Conservation (phyloP, 176 grass and related monocot genomes). For the Oryza brachyantha region DNA sequence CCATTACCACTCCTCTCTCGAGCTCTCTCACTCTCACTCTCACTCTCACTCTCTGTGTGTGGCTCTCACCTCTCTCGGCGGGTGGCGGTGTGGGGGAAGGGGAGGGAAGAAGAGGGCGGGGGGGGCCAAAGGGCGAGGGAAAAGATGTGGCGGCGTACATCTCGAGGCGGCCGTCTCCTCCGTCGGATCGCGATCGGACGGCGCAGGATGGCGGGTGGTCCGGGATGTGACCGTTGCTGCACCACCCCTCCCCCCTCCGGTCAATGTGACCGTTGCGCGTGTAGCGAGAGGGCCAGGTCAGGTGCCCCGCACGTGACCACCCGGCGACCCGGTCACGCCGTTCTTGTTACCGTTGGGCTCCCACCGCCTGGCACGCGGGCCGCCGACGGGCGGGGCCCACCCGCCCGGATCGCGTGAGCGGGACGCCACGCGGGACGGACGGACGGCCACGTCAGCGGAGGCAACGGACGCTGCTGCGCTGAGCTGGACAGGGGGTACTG, state of each 20-base stretch:
- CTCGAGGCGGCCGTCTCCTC: not conserved
- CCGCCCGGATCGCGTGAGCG: conserved; percentile 23
- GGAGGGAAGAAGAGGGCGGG: conserved; percentile 20
- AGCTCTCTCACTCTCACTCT: not conserved
- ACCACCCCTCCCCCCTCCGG: no score
- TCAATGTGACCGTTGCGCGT: conserved; percentile 82
- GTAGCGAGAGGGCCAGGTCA: not conserved
- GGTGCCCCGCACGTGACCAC: conserved; percentile 57
- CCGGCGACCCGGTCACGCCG: not conserved
- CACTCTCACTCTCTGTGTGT: not conserved
- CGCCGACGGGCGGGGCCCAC: no score
- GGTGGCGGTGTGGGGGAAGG: conserved; percentile 1
- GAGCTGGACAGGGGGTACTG: not conserved
- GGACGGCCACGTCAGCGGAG: not conserved
- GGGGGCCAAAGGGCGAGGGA: conserved; percentile 27
- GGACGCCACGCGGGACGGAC: no score
- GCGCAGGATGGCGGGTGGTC: not conserved
- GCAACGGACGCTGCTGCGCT: no score
- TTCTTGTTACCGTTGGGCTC: conserved; percentile 38
- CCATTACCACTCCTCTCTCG: conserved; percentile 24
- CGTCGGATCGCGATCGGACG: conserved; percentile 55
- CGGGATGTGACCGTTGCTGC: conserved; percentile 78
- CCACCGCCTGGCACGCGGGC: not conserved
- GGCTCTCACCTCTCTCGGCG: no score
- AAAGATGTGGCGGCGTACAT: conserved; percentile 31